Percentiles rank a stretch among this genome's conserved stretches.
phyloP scores from a whole-genome alignment of 2,329 filamentous ascomycete species.

The Xylaria sp. region DNA sequence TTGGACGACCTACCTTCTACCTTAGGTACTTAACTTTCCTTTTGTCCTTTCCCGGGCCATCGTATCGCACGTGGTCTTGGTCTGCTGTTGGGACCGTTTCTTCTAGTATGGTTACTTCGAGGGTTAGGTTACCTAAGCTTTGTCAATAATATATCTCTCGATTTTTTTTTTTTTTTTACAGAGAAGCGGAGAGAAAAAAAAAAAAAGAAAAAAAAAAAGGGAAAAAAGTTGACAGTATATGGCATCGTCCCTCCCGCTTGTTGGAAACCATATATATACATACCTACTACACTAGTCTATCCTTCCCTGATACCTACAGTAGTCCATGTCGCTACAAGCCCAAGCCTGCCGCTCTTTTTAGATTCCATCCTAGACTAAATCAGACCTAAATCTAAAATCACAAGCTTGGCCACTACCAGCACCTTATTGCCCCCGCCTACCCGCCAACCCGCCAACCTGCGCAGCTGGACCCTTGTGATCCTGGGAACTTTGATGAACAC shows the following conservation, averaged over 20 bases:
- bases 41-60: constrained; percentile 18
- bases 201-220: neutral
- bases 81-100: constrained; percentile 13
- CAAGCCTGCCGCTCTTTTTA: constrained; percentile 11
- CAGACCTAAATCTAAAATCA: constrained; percentile 5
- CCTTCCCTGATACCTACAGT: neutral
- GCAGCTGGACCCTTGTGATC: neutral
- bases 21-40: neutral
- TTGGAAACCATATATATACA: neutral
- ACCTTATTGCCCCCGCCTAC: neutral
- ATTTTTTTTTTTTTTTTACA: neutral
- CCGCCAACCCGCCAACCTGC: constrained; percentile 13
- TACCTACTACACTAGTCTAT: neutral
- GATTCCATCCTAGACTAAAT: neutral
- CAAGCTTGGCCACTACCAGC: constrained; percentile 6
- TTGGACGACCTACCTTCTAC: neutral
- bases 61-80: constrained; percentile 22
- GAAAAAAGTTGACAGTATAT: neutral
- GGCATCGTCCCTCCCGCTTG: neutral
- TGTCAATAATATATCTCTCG: constrained; percentile 4
- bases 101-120: constrained; percentile 23
- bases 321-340: neutral
- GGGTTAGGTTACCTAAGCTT: constrained; percentile 23
- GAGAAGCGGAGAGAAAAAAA: neutral
- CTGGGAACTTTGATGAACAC: neutral